Evolutionary conservation across 2,329 filamentous ascomycete species (phyloP), one percentile per base, ranked within the genome.

Genomic region (Ceratocystis diversiconidia): DNA sequence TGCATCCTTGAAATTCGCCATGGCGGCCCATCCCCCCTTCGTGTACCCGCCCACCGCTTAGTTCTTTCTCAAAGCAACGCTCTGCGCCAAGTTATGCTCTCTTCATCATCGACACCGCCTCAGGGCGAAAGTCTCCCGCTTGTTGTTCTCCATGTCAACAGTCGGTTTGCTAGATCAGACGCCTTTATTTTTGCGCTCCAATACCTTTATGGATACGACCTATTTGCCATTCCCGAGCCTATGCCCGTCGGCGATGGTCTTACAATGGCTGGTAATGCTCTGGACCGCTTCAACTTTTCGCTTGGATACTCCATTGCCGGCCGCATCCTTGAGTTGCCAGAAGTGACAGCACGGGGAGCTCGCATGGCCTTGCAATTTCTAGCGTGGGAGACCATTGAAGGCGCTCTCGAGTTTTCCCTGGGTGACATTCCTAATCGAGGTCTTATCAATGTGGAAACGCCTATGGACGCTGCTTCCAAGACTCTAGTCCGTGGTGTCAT

Each of bases 241-340:
- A 71, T 70, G 30, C 69, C 69, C 43, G 69, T 69, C 7, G 62
- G 70, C 28, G 71, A 74, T 25, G 72, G 74, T 1, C 70, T 76
- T 36, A 71, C 72, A 0, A 70, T 77, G 70, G 73, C 77, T 64
- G 74, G 78, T 25, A 73, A 76, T 62, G 69, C 73, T 57, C 70
- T 71, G 25, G 78, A 80, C 6, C 78, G 77, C 22, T 78, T 84
- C 66, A 75, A 79, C 41, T 82, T 82, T 68, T 80, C 80, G n/a
- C 74, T 89, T 22, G 83, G 83, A 28, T 87, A 88, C 70, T 80
- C 85, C 59, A 84, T 85, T 30, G 81, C 84, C 4, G 86, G 85
- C 0, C 77, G 81, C 62, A 75, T 83, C 48, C 75, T 89, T 17
- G 76, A 77, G 50, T 80, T 86, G 71, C 76, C 75, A 1, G 78